Evolutionary conservation across 208 protist species (phyloP).

Genomic region (Angomonas desouzai): DNA sequence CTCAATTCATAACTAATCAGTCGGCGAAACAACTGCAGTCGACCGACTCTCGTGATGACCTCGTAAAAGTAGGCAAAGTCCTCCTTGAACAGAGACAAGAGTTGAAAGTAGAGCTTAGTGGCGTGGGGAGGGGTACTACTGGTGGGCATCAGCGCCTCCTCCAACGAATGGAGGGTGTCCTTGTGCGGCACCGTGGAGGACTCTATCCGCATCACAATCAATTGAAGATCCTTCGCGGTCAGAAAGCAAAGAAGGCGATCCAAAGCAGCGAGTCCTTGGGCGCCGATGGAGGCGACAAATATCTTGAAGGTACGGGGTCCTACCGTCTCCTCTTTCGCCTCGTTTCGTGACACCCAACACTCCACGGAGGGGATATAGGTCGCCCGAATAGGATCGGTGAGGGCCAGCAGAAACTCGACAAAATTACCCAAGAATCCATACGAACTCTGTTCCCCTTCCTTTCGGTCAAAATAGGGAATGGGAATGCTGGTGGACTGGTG

Average conservation of each 20-base stretch:
- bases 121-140: constrained; percentile 1
- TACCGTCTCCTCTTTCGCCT: constrained; percentile 48
- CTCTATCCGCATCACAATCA: constrained; percentile 35
- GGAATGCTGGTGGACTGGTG: constrained; percentile 93
- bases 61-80: constrained; percentile 21
- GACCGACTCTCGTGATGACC: constrained; percentile 51
- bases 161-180: constrained; percentile 5
- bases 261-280: constrained; percentile 66
- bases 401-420: constrained; percentile 81
- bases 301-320: constrained; percentile 84
- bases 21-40: constrained; percentile 81
- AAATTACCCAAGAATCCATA: constrained; percentile 93
- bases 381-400: constrained; percentile 75
- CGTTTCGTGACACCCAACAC: constrained; percentile 79
- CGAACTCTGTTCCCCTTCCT: constrained; percentile 14
- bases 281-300: constrained; percentile 77
- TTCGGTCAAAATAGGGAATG: constrained; percentile 86
- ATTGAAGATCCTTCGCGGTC: constrained; percentile 86
- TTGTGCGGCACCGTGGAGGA: constrained; percentile 15
- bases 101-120: constrained; percentile 1
- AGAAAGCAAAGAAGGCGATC: constrained; percentile 92
- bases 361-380: constrained; percentile 80
- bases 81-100: constrained; percentile 14
- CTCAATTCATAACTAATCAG: constrained; percentile 90
- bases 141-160: constrained; percentile 9